Evolutionary conservation across 345 rosid genomes (phyloP).

Genomic region (Geranium rotundifolium): DNA sequence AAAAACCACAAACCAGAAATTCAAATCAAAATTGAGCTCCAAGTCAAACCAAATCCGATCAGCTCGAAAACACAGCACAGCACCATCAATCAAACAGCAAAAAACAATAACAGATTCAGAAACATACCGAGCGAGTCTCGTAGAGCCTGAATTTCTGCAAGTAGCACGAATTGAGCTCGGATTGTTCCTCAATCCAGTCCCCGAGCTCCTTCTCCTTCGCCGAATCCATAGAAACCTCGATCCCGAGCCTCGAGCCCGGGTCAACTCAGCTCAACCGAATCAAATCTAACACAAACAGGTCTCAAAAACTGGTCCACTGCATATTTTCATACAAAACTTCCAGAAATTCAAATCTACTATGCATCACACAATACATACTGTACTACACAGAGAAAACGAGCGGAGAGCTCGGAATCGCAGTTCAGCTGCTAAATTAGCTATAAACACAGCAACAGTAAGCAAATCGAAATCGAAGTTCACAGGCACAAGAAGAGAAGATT

Average conservation of each 20-base stretch:
- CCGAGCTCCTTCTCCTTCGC: constrained; percentile 23
- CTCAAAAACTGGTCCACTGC: background rate
- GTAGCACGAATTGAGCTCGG: constrained; percentile 23
- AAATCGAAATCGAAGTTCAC: background rate
- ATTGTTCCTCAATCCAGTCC: constrained; percentile 14
- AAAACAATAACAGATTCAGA: background rate
- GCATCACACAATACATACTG: background rate
- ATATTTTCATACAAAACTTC: background rate
- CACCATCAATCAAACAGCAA: background rate
- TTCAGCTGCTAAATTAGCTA: too few relatives aligned
- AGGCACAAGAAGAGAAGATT: background rate
- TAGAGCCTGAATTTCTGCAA: constrained; percentile 80
- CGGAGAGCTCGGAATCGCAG: too few relatives aligned
- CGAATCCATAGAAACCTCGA: background rate
- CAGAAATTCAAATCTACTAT: background rate
- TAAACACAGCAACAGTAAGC: background rate
- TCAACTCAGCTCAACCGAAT: background rate
- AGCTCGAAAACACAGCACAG: background rate
- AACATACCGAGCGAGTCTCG: constrained; percentile 72
- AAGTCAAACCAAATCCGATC: background rate
- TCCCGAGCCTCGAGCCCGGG: background rate
- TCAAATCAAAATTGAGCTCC: too few relatives aligned
- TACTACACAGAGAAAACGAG: too few relatives aligned
- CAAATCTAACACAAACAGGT: background rate
- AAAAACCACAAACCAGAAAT: background rate